These are phyloP conservation scores for Gossypium gossypioides DNA, from an alignment of 441 rosid genomes.

Conservation along the genomic window DNA sequence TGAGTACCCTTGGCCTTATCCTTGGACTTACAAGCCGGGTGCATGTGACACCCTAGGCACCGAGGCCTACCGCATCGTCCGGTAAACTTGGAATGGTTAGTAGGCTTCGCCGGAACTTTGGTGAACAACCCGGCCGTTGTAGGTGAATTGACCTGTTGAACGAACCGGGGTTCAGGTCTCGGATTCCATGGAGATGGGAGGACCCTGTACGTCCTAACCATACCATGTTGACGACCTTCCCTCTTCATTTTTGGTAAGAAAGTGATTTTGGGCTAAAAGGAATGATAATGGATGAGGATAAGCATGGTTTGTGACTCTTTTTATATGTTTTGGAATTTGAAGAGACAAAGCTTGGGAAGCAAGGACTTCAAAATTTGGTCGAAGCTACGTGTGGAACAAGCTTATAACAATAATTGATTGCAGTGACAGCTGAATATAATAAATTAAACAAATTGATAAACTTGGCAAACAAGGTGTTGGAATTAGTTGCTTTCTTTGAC, in stretches of 20 bases:
- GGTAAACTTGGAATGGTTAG: slow-evolving; percentile 61
- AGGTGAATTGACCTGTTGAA: slow-evolving; percentile 33
- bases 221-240: slow-evolving; percentile 64
- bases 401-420: neutral
- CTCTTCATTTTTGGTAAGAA: slow-evolving; percentile 40
- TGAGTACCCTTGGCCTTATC: slow-evolving; percentile 47
- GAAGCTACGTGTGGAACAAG: slow-evolving; percentile 26
- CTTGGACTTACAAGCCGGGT: slow-evolving; percentile 37
- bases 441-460: neutral
- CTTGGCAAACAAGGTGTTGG: neutral
- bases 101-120: slow-evolving; percentile 38
- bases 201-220: slow-evolving; percentile 44
- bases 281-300: neutral
- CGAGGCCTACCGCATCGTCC: slow-evolving; percentile 36
- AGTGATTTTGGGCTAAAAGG: slow-evolving; percentile 7
- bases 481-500: neutral
- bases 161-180: slow-evolving; percentile 24
- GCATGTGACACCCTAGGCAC: slow-evolving; percentile 35
- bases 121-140: slow-evolving; percentile 35
- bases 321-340: neutral
- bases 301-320: slow-evolving; percentile 3
- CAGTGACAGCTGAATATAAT: slow-evolving; percentile 2
- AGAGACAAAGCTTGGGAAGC: slow-evolving; percentile 22
- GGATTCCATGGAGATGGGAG: slow-evolving; percentile 45
- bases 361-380: slow-evolving; percentile 16